These are phyloP conservation scores for Chaetoceros muelleri DNA, from an alignment of 108 stramenopile species.

Conservation along the genomic window DNA sequence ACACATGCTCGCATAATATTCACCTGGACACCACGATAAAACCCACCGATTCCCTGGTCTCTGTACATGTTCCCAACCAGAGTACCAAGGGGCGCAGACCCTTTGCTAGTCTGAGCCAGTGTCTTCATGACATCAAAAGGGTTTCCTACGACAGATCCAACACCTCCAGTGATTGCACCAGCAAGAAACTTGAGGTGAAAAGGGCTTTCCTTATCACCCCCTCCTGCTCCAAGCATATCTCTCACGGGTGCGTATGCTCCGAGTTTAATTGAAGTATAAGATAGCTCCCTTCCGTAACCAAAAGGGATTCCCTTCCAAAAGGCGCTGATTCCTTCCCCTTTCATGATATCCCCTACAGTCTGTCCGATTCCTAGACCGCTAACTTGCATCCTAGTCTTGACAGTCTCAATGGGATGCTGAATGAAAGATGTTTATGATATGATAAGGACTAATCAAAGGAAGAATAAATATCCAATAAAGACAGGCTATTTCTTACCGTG, in stretches of 20 bases:
- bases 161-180: slow-evolving; percentile 76
- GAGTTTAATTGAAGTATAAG: slow-evolving; percentile 82
- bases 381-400: slow-evolving; percentile 93
- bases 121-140: slow-evolving; percentile 91
- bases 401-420: slow-evolving; percentile 51
- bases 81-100: slow-evolving; percentile 33
- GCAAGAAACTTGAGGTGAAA: slow-evolving; percentile 82
- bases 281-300: slow-evolving; percentile 78
- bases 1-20: slow-evolving; percentile 84
- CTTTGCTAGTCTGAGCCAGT: slow-evolving; percentile 80
- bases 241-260: slow-evolving; percentile 57
- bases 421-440: neutral
- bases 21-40: slow-evolving; percentile 83
- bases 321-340: slow-evolving; percentile 61
- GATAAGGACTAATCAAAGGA: neutral
- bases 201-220: slow-evolving; percentile 53
- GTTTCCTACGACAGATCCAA: slow-evolving; percentile 77
- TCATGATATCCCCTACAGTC: slow-evolving; percentile 25
- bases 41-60: slow-evolving; percentile 82
- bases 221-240: slow-evolving; percentile 71
- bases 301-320: slow-evolving; percentile 88
- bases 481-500: slow-evolving; percentile 42
- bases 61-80: slow-evolving; percentile 58
- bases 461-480: slow-evolving; percentile 1
- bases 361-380: slow-evolving; percentile 39